A percentile compares a stretch with the other conserved stretches of the same genome.
Conservation (phyloP, 2,329 filamentous ascomycete genomes). For the Claviceps paspali region DNA sequence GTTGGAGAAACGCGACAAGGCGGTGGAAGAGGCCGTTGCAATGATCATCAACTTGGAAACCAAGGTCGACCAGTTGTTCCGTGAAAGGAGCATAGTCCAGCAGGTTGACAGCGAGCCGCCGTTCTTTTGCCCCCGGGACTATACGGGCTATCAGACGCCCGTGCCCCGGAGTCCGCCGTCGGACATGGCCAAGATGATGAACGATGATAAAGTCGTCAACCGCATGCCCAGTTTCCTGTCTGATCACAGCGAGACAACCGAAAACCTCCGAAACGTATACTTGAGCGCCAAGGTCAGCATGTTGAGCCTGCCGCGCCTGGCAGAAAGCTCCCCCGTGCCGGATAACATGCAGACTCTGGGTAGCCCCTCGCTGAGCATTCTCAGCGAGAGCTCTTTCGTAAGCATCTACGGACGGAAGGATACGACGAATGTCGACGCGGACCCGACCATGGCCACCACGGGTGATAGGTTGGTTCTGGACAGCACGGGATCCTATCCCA, state of each 20-base stretch:
- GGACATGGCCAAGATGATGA: slow-evolving; percentile 10
- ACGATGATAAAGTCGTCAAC: slow-evolving; percentile 25
- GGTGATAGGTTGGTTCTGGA: slow-evolving; percentile 18
- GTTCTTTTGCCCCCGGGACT: slow-evolving; percentile 17
- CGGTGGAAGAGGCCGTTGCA: slow-evolving; percentile 53
- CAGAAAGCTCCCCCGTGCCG: slow-evolving; percentile 24
- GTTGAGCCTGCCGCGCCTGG: slow-evolving; percentile 32
- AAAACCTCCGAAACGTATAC: slow-evolving; percentile 46
- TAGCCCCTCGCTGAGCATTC: slow-evolving; percentile 46
- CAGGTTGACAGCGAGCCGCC: slow-evolving; percentile 30
- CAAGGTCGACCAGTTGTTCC: slow-evolving; percentile 35
- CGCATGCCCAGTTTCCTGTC: slow-evolving; percentile 53
- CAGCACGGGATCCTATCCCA: slow-evolving; percentile 6
- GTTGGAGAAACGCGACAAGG: slow-evolving; percentile 53
- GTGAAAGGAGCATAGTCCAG: slow-evolving; percentile 38
- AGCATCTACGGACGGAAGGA: slow-evolving; percentile 41
- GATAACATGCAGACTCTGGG: slow-evolving; percentile 24
- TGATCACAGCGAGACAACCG: slow-evolving; percentile 41
- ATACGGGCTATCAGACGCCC: slow-evolving; percentile 13
- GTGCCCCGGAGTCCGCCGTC: slow-evolving; percentile 8
- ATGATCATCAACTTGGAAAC: slow-evolving; percentile 54
- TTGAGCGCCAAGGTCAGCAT: slow-evolving; percentile 33
- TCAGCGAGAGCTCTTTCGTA: slow-evolving; percentile 53
- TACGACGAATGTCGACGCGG: slow-evolving; percentile 20
- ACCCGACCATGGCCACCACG: slow-evolving; percentile 10